These are phyloP conservation scores for Lactarius sp. DNA, from an alignment of 768 basidiomycete genomes.

Conservation along the genomic window DNA sequence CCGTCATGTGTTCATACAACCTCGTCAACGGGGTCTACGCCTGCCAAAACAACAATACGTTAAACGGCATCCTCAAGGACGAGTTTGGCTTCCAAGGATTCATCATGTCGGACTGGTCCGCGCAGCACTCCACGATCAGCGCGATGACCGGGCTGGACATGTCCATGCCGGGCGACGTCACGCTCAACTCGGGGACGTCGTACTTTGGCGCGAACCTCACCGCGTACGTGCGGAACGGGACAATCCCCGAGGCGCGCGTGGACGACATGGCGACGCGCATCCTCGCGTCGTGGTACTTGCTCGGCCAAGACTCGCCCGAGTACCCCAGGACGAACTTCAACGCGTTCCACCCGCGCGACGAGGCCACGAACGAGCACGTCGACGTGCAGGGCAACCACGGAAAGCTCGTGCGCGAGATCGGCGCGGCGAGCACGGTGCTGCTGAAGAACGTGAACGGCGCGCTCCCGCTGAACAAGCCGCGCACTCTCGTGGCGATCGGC, in stretches of 20 bases:
- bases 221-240: slow-evolving; percentile 62
- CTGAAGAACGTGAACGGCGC: slow-evolving; percentile 62
- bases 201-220: slow-evolving; percentile 68
- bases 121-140: slow-evolving; percentile 55
- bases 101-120: slow-evolving; percentile 69
- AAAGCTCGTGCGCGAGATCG: slow-evolving; percentile 53
- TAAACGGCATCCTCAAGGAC: slow-evolving; percentile 69
- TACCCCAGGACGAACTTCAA: slow-evolving; percentile 73
- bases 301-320: slow-evolving; percentile 54
- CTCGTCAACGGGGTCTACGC: slow-evolving; percentile 66
- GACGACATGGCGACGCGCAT: slow-evolving; percentile 84
- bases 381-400: slow-evolving; percentile 69
- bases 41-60: slow-evolving; percentile 64
- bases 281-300: slow-evolving; percentile 62
- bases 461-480: slow-evolving; percentile 55
- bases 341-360: slow-evolving; percentile 49
- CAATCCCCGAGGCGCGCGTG: slow-evolving; percentile 57
- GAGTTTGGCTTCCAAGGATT: slow-evolving; percentile 77
- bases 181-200: slow-evolving; percentile 41
- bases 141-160: slow-evolving; percentile 64
- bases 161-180: slow-evolving; percentile 54
- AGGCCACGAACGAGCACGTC: slow-evolving; percentile 52
- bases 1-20: slow-evolving; percentile 77
- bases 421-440: slow-evolving; percentile 57
- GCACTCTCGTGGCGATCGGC: slow-evolving; percentile 58